Conservation (phyloP, 768 basidiomycete species). For the Mycena rebaudengoi region DNA sequence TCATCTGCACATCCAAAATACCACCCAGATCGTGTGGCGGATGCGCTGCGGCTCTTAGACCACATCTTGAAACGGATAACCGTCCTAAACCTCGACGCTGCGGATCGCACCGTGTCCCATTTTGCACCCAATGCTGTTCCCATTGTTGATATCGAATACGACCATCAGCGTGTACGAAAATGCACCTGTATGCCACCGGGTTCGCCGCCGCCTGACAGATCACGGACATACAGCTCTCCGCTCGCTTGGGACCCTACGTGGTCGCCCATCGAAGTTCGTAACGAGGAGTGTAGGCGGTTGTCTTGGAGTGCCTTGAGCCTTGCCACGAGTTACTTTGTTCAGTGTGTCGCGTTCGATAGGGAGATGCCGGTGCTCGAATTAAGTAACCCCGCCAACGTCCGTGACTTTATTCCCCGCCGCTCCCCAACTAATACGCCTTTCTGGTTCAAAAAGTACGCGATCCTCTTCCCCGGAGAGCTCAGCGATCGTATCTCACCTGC, state of each 20-base stretch:
- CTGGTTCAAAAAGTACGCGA: constrained; percentile 60
- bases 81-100: constrained; percentile 64
- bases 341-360: constrained; percentile 71
- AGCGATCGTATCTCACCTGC: constrained; percentile 56
- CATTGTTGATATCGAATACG: constrained; percentile 45
- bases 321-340: constrained; percentile 71
- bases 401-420: constrained; percentile 31
- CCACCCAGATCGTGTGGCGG: constrained; percentile 59
- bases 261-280: constrained; percentile 61
- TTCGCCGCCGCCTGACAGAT: constrained; percentile 45
- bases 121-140: constrained; percentile 65
- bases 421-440: constrained; percentile 7
- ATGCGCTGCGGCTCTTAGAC: constrained; percentile 68
- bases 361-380: constrained; percentile 66
- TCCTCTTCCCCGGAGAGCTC: constrained; percentile 81
- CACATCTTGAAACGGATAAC: constrained; percentile 64
- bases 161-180: constrained; percentile 39
- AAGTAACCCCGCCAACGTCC: constrained; percentile 72
- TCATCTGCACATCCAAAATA: constrained; percentile 76
- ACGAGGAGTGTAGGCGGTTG: constrained; percentile 78
- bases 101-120: constrained; percentile 59
- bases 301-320: constrained; percentile 81
- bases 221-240: constrained; percentile 55
- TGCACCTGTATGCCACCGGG: constrained; percentile 58
- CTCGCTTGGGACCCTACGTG: constrained; percentile 72